These are phyloP conservation scores for Oryza nivara DNA, from an alignment of 176 grass and related monocot species.

Conservation along the genomic window DNA sequence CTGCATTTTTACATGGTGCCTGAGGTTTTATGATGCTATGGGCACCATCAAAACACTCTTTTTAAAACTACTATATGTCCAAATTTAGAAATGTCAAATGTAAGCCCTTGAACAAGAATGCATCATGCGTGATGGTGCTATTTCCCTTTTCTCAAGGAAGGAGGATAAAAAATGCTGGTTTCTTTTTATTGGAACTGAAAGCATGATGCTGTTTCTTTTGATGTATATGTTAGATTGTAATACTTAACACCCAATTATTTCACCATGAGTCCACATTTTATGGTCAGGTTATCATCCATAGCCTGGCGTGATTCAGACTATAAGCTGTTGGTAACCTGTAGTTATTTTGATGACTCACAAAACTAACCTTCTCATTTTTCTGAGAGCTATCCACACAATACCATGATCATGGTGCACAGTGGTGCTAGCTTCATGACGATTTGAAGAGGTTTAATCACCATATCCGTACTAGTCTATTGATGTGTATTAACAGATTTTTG, in stretches of 20 bases:
- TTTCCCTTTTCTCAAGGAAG: background rate
- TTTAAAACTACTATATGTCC: slow-evolving; percentile 26
- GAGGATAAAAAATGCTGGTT: background rate
- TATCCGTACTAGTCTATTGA: background rate
- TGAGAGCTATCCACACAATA: background rate
- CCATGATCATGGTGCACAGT: slow-evolving; percentile 10
- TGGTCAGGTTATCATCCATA: background rate
- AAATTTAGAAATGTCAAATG: slow-evolving; percentile 15
- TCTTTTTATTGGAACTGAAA: background rate
- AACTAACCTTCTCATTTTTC: background rate
- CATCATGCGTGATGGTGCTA: background rate
- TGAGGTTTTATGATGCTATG: background rate
- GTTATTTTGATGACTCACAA: background rate
- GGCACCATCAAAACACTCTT: background rate
- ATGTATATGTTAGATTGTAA: slow-evolving; percentile 11
- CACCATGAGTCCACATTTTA: slow-evolving; percentile 8
- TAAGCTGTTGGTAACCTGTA: too few species aligned
- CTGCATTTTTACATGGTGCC: background rate
- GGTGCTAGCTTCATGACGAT: background rate
- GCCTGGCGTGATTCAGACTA: background rate
- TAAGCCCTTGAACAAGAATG: background rate
- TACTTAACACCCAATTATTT: background rate
- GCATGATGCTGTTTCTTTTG: background rate
- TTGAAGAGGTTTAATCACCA: slow-evolving; percentile 3
- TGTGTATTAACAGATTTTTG: background rate